A percentile compares a stretch with the other conserved stretches of the same genome.
phyloP scores from a whole-genome alignment of 305 asterid species.

The Rubia balearica region DNA sequence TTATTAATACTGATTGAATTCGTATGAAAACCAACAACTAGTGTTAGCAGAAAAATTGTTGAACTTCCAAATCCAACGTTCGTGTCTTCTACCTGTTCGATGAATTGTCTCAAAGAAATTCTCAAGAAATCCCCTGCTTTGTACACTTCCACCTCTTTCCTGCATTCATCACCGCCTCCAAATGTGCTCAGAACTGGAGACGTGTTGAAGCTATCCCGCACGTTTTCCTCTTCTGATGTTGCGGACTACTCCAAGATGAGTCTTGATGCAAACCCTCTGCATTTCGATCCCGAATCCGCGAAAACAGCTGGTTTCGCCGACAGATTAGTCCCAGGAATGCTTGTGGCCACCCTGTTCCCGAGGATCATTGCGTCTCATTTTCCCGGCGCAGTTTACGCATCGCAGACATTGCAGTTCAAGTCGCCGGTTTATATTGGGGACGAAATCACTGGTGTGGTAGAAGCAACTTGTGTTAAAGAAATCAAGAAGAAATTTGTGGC shows the following conservation, averaged over 20 bases:
- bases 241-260: slow-evolving; percentile 50
- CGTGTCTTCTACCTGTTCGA: slow-evolving; percentile 24
- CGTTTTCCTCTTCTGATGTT: slow-evolving; percentile 38
- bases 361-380: slow-evolving; percentile 54
- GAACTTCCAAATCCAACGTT: neutral
- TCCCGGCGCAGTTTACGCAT: slow-evolving; percentile 62
- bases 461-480: slow-evolving; percentile 37
- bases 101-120: slow-evolving; percentile 22
- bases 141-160: slow-evolving; percentile 9
- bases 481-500: slow-evolving; percentile 26
- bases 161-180: neutral
- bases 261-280: slow-evolving; percentile 58
- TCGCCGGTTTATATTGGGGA: slow-evolving; percentile 54
- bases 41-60: neutral
- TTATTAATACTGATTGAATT: neutral
- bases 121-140: slow-evolving; percentile 20
- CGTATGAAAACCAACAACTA: neutral
- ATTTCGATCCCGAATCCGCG: slow-evolving; percentile 45
- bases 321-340: slow-evolving; percentile 53
- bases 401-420: slow-evolving; percentile 52
- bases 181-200: neutral
- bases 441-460: slow-evolving; percentile 40
- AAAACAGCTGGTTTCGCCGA: slow-evolving; percentile 44
- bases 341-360: slow-evolving; percentile 63
- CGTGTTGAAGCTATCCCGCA: slow-evolving; percentile 36